phyloP scores from a whole-genome alignment of 2,329 filamentous ascomycete species.

The Fusarium coffeatum region DNA sequence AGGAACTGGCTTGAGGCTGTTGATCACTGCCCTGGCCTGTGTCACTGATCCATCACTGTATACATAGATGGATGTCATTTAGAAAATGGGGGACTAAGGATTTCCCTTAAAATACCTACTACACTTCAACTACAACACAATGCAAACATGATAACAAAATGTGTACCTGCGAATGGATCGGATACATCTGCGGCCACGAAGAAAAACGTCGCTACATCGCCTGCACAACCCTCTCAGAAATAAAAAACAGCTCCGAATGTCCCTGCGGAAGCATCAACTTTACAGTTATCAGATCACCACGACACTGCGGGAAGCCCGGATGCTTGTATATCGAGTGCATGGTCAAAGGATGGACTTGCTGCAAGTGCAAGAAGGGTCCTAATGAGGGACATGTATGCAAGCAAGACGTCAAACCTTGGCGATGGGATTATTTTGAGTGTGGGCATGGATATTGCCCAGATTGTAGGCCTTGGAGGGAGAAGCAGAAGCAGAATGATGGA shows the following conservation, averaged over 20 bases:
- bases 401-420: slow-evolving; percentile 28
- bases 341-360: slow-evolving; percentile 38
- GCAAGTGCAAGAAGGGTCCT: slow-evolving; percentile 36
- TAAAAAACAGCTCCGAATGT: slow-evolving; percentile 29
- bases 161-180: slow-evolving; percentile 37
- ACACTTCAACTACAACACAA: neutral
- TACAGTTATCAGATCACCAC: slow-evolving; percentile 1
- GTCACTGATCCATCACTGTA: slow-evolving; percentile 15
- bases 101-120: neutral
- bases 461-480: slow-evolving; percentile 25
- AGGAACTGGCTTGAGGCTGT: slow-evolving; percentile 12
- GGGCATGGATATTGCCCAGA: slow-evolving; percentile 22
- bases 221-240: slow-evolving; percentile 31
- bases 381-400: slow-evolving; percentile 27
- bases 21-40: slow-evolving; percentile 22
- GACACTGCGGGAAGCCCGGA: slow-evolving; percentile 10
- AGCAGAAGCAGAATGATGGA: neutral
- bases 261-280: slow-evolving; percentile 37
- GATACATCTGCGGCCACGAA: slow-evolving; percentile 39
- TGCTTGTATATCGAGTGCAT: slow-evolving; percentile 35
- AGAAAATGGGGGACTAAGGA: neutral
- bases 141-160: slow-evolving; percentile 27
- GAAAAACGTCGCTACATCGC: slow-evolving; percentile 31
- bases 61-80: neutral
- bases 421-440: slow-evolving; percentile 29